Base-by-base conservation (phyloP, 345 rosid genomes). In the Erodium maritimum region DNA sequence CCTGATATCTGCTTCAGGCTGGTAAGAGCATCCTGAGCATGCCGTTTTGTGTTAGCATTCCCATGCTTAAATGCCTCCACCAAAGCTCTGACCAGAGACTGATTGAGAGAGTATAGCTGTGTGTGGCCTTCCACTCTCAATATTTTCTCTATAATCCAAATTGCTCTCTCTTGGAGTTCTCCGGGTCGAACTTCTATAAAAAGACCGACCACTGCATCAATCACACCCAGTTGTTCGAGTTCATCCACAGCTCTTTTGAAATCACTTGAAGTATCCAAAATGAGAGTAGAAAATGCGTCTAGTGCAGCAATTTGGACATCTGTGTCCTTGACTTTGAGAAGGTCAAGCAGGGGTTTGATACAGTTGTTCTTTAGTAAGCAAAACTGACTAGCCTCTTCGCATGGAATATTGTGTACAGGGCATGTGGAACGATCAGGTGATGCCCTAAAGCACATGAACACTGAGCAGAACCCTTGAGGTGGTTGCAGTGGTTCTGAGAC, bases 1-100 rank as follows among this genome's bases (percentile, higher is more conserved):
- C 64, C 75, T 4, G 77, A 70, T 62, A 69, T 9, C 67, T 72
- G 77, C 67, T 69, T 75, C 37, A 75, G 75, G 61, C 60, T 69
- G 56, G 82, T 78, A n/a, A 78, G 74, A 33, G 80, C 77, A 54
- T 67, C 61, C 62, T 62, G 79, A 52, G 79, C 75, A 57, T 74
- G 65, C 57, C 70, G 50, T 57, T 51, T 67, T 23, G 77, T 34
- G 23, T 74, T 69, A 17, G 65, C 50, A 64, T 71, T 78, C 13
- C 79, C 77, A 24, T 69, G 64, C 69, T 62, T 74, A 21, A 71
- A 71, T 17, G 79, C 77, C 60, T 74, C 79, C 1, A 78, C 72
- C 67, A 78, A 66, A 45, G 79, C 77, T 42, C 77, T 69, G 29
- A 74, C 68, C 2, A 74, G 65, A 37, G 71, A n/a, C 48, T 69